A percentile compares a stretch with the other conserved stretches of the same genome.
These are phyloP conservation scores for Nitzschia sp. DNA, from an alignment of 108 stramenopile species.

Conservation along the genomic window DNA sequence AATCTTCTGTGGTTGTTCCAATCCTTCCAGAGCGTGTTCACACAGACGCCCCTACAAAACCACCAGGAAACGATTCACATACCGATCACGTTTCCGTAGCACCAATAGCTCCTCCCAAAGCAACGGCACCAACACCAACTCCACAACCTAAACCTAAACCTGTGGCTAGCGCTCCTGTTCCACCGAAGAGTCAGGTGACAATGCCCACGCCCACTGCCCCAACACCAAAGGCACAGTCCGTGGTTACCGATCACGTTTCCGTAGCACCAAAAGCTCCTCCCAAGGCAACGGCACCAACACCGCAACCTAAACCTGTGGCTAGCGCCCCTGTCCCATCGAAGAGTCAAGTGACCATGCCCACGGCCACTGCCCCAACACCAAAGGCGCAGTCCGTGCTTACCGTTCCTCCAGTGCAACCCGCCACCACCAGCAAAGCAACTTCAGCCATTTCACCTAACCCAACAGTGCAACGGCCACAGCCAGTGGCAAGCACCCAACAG, in stretches of 20 bases:
- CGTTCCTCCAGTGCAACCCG: not conserved
- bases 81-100: not conserved
- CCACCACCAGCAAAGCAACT: not conserved
- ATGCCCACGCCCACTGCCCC: not conserved
- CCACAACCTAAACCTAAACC: slow-evolving; percentile 3
- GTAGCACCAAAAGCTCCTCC: not conserved
- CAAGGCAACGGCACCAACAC: not conserved
- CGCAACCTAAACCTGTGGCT: not conserved
- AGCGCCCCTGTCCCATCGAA: not conserved
- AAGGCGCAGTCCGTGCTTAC: not conserved
- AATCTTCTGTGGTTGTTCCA: slow-evolving; percentile 49
- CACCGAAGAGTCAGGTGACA: not conserved
- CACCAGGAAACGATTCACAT: not conserved
- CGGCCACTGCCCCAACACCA: not conserved
- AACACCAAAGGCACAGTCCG: not conserved
- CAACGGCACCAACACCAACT: not conserved
- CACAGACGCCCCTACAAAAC: not conserved
- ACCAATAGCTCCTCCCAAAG: not conserved
- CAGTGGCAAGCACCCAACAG: not conserved
- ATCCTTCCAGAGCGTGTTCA: slow-evolving; percentile 22
- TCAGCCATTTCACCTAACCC: not conserved
- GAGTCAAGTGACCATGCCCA: not conserved
- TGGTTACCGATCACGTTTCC: not conserved
- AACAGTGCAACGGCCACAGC: not conserved
- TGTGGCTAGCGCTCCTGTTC: not conserved